Evolutionary conservation across 345 rosid species (phyloP).

Genomic region (Mercurialis annua): DNA sequence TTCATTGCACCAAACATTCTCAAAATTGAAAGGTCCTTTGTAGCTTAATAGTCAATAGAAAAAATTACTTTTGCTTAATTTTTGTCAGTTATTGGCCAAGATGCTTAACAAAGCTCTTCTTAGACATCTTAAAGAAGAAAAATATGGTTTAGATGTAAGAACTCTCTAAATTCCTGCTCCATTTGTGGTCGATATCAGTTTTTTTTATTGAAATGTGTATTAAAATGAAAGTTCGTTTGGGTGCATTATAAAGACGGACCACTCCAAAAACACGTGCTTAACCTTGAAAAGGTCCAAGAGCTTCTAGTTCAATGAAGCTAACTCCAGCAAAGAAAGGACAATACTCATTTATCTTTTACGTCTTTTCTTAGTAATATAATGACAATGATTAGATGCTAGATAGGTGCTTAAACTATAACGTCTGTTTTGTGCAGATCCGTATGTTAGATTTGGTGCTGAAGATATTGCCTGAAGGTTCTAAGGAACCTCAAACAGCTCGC

Average conservation of each 20-base stretch:
- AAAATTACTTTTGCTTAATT: too few species aligned
- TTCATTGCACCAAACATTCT: not conserved
- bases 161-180: not conserved
- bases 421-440: slow-evolving; percentile 53
- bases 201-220: not conserved
- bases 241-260: not conserved
- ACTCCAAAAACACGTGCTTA: not conserved
- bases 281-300: not conserved
- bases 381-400: not conserved
- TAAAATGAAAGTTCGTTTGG: not conserved
- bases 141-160: not conserved
- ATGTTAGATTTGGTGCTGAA: slow-evolving; percentile 72
- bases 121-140: not conserved
- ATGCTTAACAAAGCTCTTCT: not conserved
- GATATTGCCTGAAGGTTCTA: slow-evolving; percentile 65
- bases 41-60: too few species aligned
- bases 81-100: not conserved
- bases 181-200: not conserved
- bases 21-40: not conserved
- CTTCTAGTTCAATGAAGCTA: not conserved
- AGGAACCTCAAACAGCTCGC: slow-evolving; percentile 85
- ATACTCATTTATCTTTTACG: not conserved
- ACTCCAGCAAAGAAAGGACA: not conserved
- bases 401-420: slow-evolving; percentile 1
- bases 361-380: not conserved